A percentile compares a stretch with the other conserved stretches of the same genome.
Evolutionary conservation across 768 basidiomycete genomes (phyloP).

Genomic region (Boletus rubroflammeus): DNA sequence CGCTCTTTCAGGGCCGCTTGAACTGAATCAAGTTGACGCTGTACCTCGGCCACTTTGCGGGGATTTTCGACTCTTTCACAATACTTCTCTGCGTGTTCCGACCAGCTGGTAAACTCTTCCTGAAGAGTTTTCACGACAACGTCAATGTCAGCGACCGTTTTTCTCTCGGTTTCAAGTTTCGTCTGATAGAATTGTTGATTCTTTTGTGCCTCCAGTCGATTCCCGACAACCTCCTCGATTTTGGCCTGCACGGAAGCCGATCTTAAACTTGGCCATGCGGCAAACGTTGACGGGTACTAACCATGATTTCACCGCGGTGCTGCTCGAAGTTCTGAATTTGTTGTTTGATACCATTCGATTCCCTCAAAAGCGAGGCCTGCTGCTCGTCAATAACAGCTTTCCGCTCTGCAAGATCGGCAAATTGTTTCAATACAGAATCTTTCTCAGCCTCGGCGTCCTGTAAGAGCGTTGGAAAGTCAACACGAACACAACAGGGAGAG

Average conservation of each 20-base stretch:
- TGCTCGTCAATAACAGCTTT: slow-evolving; percentile 46
- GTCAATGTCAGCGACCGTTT: slow-evolving; percentile 43
- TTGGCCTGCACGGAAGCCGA: slow-evolving; percentile 37
- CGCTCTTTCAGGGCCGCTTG: slow-evolving; percentile 63
- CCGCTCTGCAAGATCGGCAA: slow-evolving; percentile 40
- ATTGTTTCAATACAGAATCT: slow-evolving; percentile 45
- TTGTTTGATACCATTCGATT: slow-evolving; percentile 44
- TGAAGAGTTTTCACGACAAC: slow-evolving; percentile 48
- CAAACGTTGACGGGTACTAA: slow-evolving; percentile 28
- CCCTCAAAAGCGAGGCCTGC: slow-evolving; percentile 40
- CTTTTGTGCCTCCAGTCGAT: slow-evolving; percentile 50
- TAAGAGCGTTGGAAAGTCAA: slow-evolving; percentile 3
- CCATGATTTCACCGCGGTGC: slow-evolving; percentile 40
- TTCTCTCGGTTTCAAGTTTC: slow-evolving; percentile 52
- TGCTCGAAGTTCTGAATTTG: slow-evolving; percentile 53
- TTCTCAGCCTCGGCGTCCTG: slow-evolving; percentile 60
- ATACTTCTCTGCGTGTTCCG: slow-evolving; percentile 55
- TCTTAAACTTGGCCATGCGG: neutral
- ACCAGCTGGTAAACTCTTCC: slow-evolving; percentile 67
- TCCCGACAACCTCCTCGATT: slow-evolving; percentile 46
- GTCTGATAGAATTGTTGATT: slow-evolving; percentile 43
- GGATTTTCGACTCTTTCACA: slow-evolving; percentile 57
- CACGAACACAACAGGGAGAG: neutral
- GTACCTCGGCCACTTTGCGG: slow-evolving; percentile 52
- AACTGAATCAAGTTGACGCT: slow-evolving; percentile 60